Percentiles rank a stretch among this genome's conserved stretches.
These are phyloP conservation scores for Apiosordaria backusii DNA, from an alignment of 495 filamentous ascomycete genomes.

Conservation along the genomic window DNA sequence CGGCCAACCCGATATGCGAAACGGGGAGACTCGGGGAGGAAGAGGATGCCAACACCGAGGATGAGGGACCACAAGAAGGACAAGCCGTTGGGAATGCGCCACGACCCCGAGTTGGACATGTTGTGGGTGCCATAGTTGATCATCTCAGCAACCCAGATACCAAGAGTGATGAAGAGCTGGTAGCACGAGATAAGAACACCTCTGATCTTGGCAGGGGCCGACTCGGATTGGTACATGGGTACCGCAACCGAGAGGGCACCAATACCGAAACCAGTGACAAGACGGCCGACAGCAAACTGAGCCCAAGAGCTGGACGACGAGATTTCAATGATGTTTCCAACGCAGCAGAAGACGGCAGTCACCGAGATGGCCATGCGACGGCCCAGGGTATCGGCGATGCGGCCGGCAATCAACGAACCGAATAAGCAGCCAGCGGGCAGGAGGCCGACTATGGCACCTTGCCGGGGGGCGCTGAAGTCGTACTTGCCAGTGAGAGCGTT, in stretches of 20 bases:
- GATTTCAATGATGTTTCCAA: slow-evolving; percentile 66
- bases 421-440: slow-evolving; percentile 66
- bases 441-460: slow-evolving; percentile 54
- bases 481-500: slow-evolving; percentile 28
- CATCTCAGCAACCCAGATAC: slow-evolving; percentile 78
- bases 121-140: slow-evolving; percentile 73
- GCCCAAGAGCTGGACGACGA: slow-evolving; percentile 50
- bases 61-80: slow-evolving; percentile 73
- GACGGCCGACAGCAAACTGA: slow-evolving; percentile 52
- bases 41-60: slow-evolving; percentile 64
- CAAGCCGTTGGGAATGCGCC: slow-evolving; percentile 79
- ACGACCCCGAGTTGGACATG: slow-evolving; percentile 53
- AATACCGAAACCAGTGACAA: slow-evolving; percentile 66
- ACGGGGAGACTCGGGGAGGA: slow-evolving; percentile 71
- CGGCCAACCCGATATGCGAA: slow-evolving; percentile 64
- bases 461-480: slow-evolving; percentile 46
- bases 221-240: slow-evolving; percentile 72
- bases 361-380: slow-evolving; percentile 49
- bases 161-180: slow-evolving; percentile 84
- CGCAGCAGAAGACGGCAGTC: slow-evolving; percentile 60
- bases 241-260: slow-evolving; percentile 67
- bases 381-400: slow-evolving; percentile 48
- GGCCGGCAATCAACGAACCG: slow-evolving; percentile 62
- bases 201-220: slow-evolving; percentile 61
- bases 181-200: slow-evolving; percentile 68